These are phyloP conservation scores for Laguncularia racemosa DNA, from an alignment of 345 rosid species.

Conservation along the genomic window DNA sequence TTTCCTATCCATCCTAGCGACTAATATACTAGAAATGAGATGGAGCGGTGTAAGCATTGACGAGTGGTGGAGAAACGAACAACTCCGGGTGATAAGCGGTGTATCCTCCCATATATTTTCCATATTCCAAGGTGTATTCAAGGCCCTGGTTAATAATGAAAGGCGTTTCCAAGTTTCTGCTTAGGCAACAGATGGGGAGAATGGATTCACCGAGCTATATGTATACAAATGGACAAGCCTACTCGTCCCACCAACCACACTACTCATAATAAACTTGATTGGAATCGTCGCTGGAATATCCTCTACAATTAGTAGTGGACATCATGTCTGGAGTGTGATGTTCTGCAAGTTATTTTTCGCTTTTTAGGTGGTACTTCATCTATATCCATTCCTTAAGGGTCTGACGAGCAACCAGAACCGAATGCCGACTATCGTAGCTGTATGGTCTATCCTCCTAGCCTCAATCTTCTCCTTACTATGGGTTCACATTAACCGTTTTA, in stretches of 20 bases:
- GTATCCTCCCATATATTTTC: constrained; percentile 38
- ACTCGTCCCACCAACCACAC: constrained; percentile 37
- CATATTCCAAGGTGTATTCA: constrained; percentile 30
- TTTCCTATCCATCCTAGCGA: constrained; percentile 29
- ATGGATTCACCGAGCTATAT: constrained; percentile 24
- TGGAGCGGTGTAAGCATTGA: constrained; percentile 38
- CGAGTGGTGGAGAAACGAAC: constrained; percentile 48
- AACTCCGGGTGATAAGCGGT: constrained; percentile 38
- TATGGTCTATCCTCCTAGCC: constrained; percentile 37
- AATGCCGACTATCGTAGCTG: constrained; percentile 34
- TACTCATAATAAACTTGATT: constrained; percentile 31
- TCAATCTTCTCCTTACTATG: constrained; percentile 36
- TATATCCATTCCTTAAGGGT: constrained; percentile 34
- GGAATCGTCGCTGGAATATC: constrained; percentile 37
- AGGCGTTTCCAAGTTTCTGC: constrained; percentile 23
- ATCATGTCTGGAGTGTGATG: constrained; percentile 34
- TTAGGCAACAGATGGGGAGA: constrained; percentile 20
- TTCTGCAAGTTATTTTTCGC: constrained; percentile 40
- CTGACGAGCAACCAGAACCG: constrained; percentile 33
- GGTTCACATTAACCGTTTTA: constrained; percentile 35
- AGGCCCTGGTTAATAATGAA: constrained; percentile 26
- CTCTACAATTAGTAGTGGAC: constrained; percentile 20
- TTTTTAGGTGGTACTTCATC: constrained; percentile 41
- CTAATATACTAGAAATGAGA: constrained; percentile 39
- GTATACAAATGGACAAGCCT: constrained; percentile 39